Percentiles rank a stretch among this genome's conserved stretches.
Conservation (phyloP, 306 rosid species). For the Cotoneaster glaucophyllus region DNA sequence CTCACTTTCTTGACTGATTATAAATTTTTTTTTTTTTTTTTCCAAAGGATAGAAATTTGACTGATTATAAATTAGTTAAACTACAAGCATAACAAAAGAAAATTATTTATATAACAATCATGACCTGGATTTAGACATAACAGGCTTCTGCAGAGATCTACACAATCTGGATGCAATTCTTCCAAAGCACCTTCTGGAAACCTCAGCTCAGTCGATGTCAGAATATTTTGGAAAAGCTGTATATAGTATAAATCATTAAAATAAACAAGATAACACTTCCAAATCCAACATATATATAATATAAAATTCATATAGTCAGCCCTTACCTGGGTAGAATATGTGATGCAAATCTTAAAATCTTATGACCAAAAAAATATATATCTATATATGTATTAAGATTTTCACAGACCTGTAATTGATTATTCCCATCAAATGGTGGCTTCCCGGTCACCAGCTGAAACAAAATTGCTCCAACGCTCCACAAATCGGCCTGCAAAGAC, state of each 20-base stretch:
- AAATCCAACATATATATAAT: neutral
- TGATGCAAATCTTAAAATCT: neutral
- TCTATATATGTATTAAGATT: neutral
- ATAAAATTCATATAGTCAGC: neutral
- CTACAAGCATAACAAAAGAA: conserved; percentile 1
- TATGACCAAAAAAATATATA: neutral
- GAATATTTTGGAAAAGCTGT: conserved; percentile 87
- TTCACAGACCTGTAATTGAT: conserved; percentile 60
- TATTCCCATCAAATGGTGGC: conserved; percentile 84
- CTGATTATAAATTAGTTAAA: conserved; percentile 1
- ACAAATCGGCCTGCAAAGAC: conserved; percentile 85
- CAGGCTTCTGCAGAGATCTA: conserved; percentile 91
- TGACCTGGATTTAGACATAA: conserved; percentile 84
- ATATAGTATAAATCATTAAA: conserved; percentile 25
- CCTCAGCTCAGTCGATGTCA: conserved; percentile 55
- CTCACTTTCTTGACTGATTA: neutral
- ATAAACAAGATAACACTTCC: neutral
- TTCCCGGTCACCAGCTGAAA: conserved; percentile 84
- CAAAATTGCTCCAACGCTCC: conserved; percentile 98
- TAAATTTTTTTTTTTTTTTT: too few relatives aligned
- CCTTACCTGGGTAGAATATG: neutral
- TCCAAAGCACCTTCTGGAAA: conserved; percentile 67
- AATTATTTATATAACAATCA: conserved; percentile 15
- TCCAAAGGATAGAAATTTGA: too few relatives aligned
- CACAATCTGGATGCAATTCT: conserved; percentile 64